Evolutionary conservation across 83 land plant species (phyloP), one percentile per base, ranked within the genome.

Genomic region (Diphasiastrum complanatum): DNA sequence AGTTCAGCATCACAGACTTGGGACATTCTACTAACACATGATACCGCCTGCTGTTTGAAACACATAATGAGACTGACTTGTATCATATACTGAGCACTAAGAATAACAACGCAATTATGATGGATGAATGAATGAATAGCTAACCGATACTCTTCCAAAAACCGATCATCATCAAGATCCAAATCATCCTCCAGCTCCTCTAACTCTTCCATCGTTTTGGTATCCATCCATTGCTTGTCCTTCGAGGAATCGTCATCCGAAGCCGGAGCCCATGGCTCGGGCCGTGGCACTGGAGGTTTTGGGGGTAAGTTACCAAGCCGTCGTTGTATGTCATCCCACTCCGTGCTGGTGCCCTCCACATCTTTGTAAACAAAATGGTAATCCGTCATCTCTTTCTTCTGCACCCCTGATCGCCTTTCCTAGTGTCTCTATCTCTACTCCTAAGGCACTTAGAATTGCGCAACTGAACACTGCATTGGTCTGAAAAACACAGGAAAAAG

Each of bases 291-390:
- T 5, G 83, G 75, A 2, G 85, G 79, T 68, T 92, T 88, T 10
- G 87, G 77, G 0, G 98, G 98, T 6, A 87, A 67, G 57, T 92
- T 92, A 10, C 98, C 98, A 0, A 85, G 70, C 72, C 81, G 83
- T n/a, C 95, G 58, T 66, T 92, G 98, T 19, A 92, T 72, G 53
- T 92, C 98, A 65, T 92, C 98, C 98, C 98, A 92, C 66, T 83
- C 51, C 24, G 86, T 83, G 53, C 72, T 80, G 18, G 84, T 69
- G 12, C 86, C 86, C 33, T 83, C 83, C 65, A 73, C 80, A 61
- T 83, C 86, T 69, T 80, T 83, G 78, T 83, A 83, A 55, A 80
- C 84, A 51, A 76, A 80, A 47, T 76, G 84, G 56, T 77, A 73
- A 53, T 82, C 85, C 43, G 65, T 82, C 82, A 81, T 78, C 10